Conservation (phyloP, 163 green algal genomes). For the Scenedesmus sp. region DNA sequence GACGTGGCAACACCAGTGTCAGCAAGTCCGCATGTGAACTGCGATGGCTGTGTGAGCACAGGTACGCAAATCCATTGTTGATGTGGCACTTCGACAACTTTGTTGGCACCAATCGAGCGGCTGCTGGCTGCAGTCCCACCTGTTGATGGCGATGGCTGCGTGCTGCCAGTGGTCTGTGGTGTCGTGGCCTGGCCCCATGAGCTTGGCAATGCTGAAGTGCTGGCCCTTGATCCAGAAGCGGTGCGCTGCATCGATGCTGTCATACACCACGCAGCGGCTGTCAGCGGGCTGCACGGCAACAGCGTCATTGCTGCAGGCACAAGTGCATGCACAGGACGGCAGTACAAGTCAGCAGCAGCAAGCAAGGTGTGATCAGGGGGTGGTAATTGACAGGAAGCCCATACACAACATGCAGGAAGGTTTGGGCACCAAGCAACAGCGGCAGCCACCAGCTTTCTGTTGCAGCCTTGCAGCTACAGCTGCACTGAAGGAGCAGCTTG, state of each 20-base stretch:
- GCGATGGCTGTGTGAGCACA: too few relatives aligned
- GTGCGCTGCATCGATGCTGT: constrained; percentile 31
- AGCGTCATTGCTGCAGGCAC: background rate
- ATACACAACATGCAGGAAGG: background rate
- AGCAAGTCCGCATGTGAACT: too few relatives aligned
- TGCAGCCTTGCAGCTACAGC: too few relatives aligned
- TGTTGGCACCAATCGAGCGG: too few relatives aligned
- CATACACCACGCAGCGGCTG: constrained; percentile 59
- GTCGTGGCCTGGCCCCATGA: constrained; percentile 50
- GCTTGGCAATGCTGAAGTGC: constrained; percentile 47
- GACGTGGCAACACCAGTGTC: too few relatives aligned
- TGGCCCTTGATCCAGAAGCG: constrained; percentile 60
- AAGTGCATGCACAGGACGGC: background rate
- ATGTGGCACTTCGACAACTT: too few relatives aligned
- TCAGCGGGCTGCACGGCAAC: constrained; percentile 57
- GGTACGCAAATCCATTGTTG: too few relatives aligned
- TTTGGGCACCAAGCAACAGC: too few relatives aligned
- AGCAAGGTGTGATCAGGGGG: too few relatives aligned
- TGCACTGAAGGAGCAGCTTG: too few relatives aligned
- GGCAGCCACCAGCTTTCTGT: too few relatives aligned
- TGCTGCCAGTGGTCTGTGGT: constrained; percentile 45
- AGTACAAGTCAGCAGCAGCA: background rate
- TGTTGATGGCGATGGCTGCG: constrained; percentile 59
- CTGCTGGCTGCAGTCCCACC: constrained; percentile 14
- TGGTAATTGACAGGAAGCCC: too few relatives aligned